Evolutionary conservation across 1,139 yeast genomes (phyloP), one percentile per base, ranked within the genome.

Genomic region (Pichia sp.): DNA sequence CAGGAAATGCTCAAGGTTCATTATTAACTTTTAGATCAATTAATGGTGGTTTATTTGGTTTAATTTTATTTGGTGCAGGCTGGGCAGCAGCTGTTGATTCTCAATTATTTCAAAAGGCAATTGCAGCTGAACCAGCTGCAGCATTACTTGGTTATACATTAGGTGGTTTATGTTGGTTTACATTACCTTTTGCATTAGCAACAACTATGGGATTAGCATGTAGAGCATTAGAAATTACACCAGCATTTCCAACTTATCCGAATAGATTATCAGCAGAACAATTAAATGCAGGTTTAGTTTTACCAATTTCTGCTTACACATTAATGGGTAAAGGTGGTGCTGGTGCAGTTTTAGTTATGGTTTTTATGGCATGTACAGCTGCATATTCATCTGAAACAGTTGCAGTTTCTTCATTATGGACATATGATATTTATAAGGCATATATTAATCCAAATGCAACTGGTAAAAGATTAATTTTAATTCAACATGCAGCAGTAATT

Each of bases 331-430:
- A 67, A 46, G 67, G 70, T 7, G 79, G 79, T 8, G 66, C 72
- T 2, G 71, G 66, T 5, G 63, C 72, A 58, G 67, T 71, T 38
- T 57, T 75, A 44, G 58, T 72, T 35, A 72, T 74, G 74, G 69
- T 75, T 3, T 75, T 74, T 66, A 65, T 75, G 60, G 71, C 79
- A 1, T 75, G 71, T 5, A 74, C 79, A 1, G 72, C 79, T 2
- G 73, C 79, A 0, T 67, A 70, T 49, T 71, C 78, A 3, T 74
- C 76, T 30, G 79, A 75, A 55, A 58, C 72, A 42, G 73, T 75
- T 52, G 77, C 78, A 4, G 68, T 74, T 6, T 71, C 78, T 0
- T 71, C 79, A 1, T 60, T 75, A 45, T 53, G 70, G 36, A 71
- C 79, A 0, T 73, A 72, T 53, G 80, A 75, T 56, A 63, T 74